phyloP scores from a whole-genome alignment of 257 asterid genomes.

The Thymus mandschuricus region DNA sequence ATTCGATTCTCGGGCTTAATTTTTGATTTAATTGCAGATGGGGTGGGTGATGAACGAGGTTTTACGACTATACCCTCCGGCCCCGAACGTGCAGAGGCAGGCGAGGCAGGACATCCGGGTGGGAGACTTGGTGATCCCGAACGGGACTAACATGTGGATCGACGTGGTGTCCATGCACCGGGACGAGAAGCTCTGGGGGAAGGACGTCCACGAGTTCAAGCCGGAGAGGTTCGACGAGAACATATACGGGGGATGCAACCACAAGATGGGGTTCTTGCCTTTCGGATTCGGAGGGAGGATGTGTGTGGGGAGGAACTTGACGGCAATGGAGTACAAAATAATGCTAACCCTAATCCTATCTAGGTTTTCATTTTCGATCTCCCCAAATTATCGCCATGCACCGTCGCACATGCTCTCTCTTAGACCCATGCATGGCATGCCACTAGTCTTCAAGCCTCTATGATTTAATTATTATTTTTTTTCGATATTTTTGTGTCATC shows the following conservation, averaged over 20 bases:
- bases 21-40: slow-evolving; percentile 56
- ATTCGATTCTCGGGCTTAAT: neutral
- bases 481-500: neutral
- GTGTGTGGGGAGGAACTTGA: slow-evolving; percentile 79
- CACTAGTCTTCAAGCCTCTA: slow-evolving; percentile 59
- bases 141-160: slow-evolving; percentile 85
- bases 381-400: slow-evolving; percentile 66
- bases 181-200: slow-evolving; percentile 70
- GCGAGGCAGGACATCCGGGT: slow-evolving; percentile 67
- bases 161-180: slow-evolving; percentile 89
- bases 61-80: slow-evolving; percentile 71
- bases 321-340: slow-evolving; percentile 76
- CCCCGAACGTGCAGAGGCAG: slow-evolving; percentile 85
- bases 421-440: slow-evolving; percentile 75
- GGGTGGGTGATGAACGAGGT: slow-evolving; percentile 93
- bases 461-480: neutral
- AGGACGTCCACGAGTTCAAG: slow-evolving; percentile 71
- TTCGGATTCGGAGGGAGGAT: slow-evolving; percentile 94
- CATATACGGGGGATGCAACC: slow-evolving; percentile 71
- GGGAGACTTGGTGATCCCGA: slow-evolving; percentile 54
- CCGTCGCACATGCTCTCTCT: slow-evolving; percentile 82
- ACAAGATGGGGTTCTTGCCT: slow-evolving; percentile 87
- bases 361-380: slow-evolving; percentile 63
- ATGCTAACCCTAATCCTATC: slow-evolving; percentile 60
- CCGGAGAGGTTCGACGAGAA: slow-evolving; percentile 68